Percentiles rank a stretch among this genome's conserved stretches.
phyloP scores from a whole-genome alignment of 1,139 yeast species.

The Casaregolazyma lundiana region DNA sequence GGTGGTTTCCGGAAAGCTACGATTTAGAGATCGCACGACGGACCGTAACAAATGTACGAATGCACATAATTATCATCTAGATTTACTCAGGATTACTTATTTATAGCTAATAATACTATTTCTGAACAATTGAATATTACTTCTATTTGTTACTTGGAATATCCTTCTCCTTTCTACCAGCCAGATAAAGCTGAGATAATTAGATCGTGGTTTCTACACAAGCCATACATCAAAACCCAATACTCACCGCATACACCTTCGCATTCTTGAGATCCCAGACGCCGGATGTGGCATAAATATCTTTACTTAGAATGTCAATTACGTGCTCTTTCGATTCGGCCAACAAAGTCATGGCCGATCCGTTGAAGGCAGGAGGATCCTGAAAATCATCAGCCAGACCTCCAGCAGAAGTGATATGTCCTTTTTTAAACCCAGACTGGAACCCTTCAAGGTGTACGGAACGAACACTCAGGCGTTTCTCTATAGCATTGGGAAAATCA shows the following conservation, averaged over 20 bases:
- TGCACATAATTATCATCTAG: too few relatives aligned
- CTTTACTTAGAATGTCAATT: conserved; percentile 56
- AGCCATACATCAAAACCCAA: not conserved
- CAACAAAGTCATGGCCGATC: conserved; percentile 58
- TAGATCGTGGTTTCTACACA: not conserved
- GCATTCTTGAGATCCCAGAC: conserved; percentile 73
- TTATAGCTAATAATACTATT: not conserved
- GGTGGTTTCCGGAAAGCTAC: not conserved
- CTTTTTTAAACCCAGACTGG: conserved; percentile 47
- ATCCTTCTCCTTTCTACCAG: conserved; percentile 7
- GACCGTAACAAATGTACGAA: too few relatives aligned
- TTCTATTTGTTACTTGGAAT: not conserved
- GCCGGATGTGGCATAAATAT: conserved; percentile 58
- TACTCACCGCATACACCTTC: conserved; percentile 48
- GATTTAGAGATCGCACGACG: too few relatives aligned
- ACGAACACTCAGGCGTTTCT: conserved; percentile 45
- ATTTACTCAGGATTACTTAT: not conserved
- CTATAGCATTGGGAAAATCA: conserved; percentile 63
- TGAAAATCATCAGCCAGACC: conserved; percentile 36
- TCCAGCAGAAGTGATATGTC: conserved; percentile 53
- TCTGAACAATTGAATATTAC: not conserved
- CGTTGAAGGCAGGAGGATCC: conserved; percentile 52
- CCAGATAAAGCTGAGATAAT: conserved; percentile 2
- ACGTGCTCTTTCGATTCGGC: conserved; percentile 65
- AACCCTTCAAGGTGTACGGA: conserved; percentile 55